Percentiles rank a stretch among this genome's conserved stretches.
Evolutionary conservation across 2,329 filamentous ascomycete species (phyloP).

Genomic region (Graphilbum fragrans): DNA sequence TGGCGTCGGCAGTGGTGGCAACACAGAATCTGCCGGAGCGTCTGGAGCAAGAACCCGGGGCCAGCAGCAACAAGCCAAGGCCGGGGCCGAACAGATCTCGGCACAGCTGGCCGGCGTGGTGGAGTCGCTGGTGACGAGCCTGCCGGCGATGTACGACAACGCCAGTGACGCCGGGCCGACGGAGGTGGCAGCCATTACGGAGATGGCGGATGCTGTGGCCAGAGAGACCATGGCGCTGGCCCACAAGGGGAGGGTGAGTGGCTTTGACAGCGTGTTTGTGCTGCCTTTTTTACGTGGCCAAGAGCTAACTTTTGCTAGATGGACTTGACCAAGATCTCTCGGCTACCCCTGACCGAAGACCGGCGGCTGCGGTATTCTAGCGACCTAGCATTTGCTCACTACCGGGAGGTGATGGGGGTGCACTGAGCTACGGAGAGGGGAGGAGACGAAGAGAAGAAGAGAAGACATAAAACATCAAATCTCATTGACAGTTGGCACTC

Average conservation of each 20-base stretch:
- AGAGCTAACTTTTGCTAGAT: constrained; percentile 24
- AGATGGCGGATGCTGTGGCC: constrained; percentile 68
- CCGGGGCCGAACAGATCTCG: constrained; percentile 9
- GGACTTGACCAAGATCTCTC: constrained; percentile 37
- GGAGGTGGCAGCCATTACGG: constrained; percentile 63
- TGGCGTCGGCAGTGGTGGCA: constrained; percentile 12
- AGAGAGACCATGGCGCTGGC: constrained; percentile 45
- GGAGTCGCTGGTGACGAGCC: constrained; percentile 42
- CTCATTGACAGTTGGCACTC: not conserved
- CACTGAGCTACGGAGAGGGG: not conserved
- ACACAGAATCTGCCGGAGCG: no score
- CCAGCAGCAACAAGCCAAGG: constrained; percentile 9
- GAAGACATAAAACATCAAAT: not conserved
- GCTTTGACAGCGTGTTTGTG: not conserved
- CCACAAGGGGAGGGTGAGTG: constrained; percentile 45
- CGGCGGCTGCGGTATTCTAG: constrained; percentile 58
- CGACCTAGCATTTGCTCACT: constrained; percentile 57
- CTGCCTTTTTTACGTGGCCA: constrained; percentile 8
- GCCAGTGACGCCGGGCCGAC: constrained; percentile 25
- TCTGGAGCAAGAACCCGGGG: constrained; percentile 7
- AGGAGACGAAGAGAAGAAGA: not conserved
- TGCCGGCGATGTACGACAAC: constrained; percentile 41
- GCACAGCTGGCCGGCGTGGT: constrained; percentile 29
- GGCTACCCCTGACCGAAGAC: constrained; percentile 60
- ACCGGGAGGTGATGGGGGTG: constrained; percentile 48